Percentiles rank a stretch among this genome's conserved stretches.
Conservation (phyloP, 768 basidiomycete genomes). For the Steccherinum ochraceum region DNA sequence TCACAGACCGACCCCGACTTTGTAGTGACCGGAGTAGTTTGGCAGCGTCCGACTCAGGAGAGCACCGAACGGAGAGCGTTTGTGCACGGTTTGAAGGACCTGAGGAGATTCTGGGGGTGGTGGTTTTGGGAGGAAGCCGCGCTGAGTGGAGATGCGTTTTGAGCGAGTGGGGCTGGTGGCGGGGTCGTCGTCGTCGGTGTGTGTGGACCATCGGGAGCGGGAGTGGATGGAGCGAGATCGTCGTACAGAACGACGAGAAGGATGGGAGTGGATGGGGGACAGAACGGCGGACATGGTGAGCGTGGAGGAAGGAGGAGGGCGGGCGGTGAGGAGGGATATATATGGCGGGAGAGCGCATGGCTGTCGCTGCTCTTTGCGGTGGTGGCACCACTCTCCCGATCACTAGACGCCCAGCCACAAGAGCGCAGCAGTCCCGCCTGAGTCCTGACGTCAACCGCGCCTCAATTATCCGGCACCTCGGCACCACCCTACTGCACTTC, state of each 20-base stretch:
- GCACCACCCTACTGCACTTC: too few relatives aligned
- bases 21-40: slow-evolving; percentile 22
- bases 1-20: slow-evolving; percentile 29
- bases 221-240: neutral
- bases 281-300: neutral
- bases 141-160: neutral
- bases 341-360: too few relatives aligned
- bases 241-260: neutral
- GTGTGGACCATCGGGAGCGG: neutral
- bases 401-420: too few relatives aligned
- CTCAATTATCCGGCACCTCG: too few relatives aligned
- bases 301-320: neutral
- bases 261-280: too few relatives aligned
- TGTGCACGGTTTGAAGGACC: neutral
- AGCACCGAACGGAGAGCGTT: slow-evolving; percentile 19
- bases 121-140: neutral
- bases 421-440: too few relatives aligned
- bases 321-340: too few relatives aligned
- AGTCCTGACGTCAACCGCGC: too few relatives aligned
- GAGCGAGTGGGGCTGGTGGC: neutral
- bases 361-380: too few relatives aligned
- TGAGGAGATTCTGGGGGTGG: neutral
- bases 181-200: neutral
- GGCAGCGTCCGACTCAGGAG: slow-evolving; percentile 25
- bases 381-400: too few relatives aligned